phyloP scores from a whole-genome alignment of 1,284 basidiomycete genomes.

The Taiwanofungus camphoratus region DNA sequence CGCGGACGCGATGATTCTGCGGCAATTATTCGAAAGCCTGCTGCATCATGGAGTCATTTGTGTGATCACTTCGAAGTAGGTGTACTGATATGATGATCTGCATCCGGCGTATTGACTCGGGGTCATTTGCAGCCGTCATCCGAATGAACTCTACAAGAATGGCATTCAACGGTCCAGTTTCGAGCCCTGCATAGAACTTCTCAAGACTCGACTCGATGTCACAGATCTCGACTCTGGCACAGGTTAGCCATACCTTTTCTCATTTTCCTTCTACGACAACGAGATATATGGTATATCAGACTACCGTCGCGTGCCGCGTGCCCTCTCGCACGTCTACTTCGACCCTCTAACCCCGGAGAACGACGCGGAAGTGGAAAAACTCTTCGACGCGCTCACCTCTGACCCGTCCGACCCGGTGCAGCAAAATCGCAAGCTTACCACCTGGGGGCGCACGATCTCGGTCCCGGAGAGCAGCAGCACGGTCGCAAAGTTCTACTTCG shows the following conservation, averaged over 20 bases:
- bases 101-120: neutral
- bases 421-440: slow-evolving; percentile 60
- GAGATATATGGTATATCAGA: slow-evolving; percentile 47
- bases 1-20: slow-evolving; percentile 96
- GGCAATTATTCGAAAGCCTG: slow-evolving; percentile 82
- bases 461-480: slow-evolving; percentile 77
- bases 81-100: neutral
- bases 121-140: slow-evolving; percentile 71
- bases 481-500: slow-evolving; percentile 86
- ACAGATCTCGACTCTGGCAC: slow-evolving; percentile 94
- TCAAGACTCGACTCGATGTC: slow-evolving; percentile 84
- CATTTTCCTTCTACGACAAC: neutral
- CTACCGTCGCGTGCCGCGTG: slow-evolving; percentile 87
- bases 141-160: slow-evolving; percentile 97
- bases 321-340: slow-evolving; percentile 90
- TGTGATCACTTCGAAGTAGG: slow-evolving; percentile 96
- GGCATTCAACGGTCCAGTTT: slow-evolving; percentile 98
- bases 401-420: slow-evolving; percentile 56
- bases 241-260: slow-evolving; percentile 41
- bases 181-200: slow-evolving; percentile 89
- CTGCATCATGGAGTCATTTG: slow-evolving; percentile 88
- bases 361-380: slow-evolving; percentile 68
- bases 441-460: slow-evolving; percentile 84
- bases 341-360: slow-evolving; percentile 70
- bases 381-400: slow-evolving; percentile 67